phyloP scores from a whole-genome alignment of 805 yeast species.

The Myxozyma melibiosi region DNA sequence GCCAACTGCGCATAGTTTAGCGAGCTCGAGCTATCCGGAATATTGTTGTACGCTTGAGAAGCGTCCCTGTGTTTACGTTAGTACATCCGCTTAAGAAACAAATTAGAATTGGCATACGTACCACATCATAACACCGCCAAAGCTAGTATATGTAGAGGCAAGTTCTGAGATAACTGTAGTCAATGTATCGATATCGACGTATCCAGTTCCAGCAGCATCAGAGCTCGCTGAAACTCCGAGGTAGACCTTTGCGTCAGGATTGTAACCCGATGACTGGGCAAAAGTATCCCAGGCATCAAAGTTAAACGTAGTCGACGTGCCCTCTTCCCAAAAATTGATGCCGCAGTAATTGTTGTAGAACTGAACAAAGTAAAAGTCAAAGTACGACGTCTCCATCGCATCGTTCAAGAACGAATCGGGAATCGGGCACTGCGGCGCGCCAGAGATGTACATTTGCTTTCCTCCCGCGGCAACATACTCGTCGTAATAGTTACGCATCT shows the following conservation, averaged over 20 bases:
- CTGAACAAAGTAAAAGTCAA: slow-evolving; percentile 66
- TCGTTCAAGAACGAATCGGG: slow-evolving; percentile 56
- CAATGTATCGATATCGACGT: slow-evolving; percentile 49
- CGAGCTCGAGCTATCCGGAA: slow-evolving; percentile 43
- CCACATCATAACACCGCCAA: slow-evolving; percentile 80
- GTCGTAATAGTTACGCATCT: slow-evolving; percentile 43
- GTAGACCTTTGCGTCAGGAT: slow-evolving; percentile 56
- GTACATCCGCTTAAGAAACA: neutral
- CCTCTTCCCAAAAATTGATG: slow-evolving; percentile 31
- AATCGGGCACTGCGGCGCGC: slow-evolving; percentile 69
- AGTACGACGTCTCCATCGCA: slow-evolving; percentile 47
- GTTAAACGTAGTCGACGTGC: slow-evolving; percentile 34
- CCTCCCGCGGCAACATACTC: slow-evolving; percentile 33
- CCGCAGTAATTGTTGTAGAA: slow-evolving; percentile 63
- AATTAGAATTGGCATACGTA: slow-evolving; percentile 40
- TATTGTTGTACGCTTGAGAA: slow-evolving; percentile 52
- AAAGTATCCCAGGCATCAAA: slow-evolving; percentile 66
- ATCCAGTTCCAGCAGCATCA: slow-evolving; percentile 61
- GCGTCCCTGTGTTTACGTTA: slow-evolving; percentile 56
- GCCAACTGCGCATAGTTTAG: slow-evolving; percentile 50
- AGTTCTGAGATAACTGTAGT: slow-evolving; percentile 37
- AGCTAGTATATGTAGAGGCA: slow-evolving; percentile 41
- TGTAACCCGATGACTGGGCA: slow-evolving; percentile 49
- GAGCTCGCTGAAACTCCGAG: slow-evolving; percentile 65
- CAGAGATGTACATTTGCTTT: slow-evolving; percentile 56